Base-by-base conservation (phyloP, 371 early-diverging fungal species). In the Nosema muscidifuracis region DNA sequence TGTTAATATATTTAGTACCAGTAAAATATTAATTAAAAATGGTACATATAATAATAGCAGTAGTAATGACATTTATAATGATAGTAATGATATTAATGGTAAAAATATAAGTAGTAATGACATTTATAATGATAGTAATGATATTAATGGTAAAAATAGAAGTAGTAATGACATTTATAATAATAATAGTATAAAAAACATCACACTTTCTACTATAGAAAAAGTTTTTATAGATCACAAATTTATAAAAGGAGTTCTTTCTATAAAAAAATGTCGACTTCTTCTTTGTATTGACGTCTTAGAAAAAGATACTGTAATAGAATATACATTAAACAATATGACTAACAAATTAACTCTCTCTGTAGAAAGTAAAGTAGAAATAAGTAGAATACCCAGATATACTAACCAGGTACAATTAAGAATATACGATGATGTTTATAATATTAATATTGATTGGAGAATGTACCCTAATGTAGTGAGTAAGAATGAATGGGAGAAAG, bases 231-330 rank as follows among this genome's bases (percentile, higher is more conserved):
- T 66, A 22, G 67, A 66, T 30, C 51, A 51, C 10, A 22, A 36
- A 1, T 51, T 36, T 1, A 20, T 66, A 9, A 66, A 66, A 28
- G 67, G 67, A n/a, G 53, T 34, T 7, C 34, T 66, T 6, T 34
- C 16, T 42, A 34, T 66, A 13, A 1, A 12, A 18, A 36, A 38
- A 9, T 31, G 34, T 12, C 20, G 33, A 36, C 24, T 66, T n/a
- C 4, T 51, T 34, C 56, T 66, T 33, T 34, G 42, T 18, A 55
- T 66, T 7, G 67, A 66, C n/a, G 16, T 66, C 7, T 40, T 66
- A 18, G 67, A 66, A 31, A 12, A 38, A 31, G 38, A 50, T 53
- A 34, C 42, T 26, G 18, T 33, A 28, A 55, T 66, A 51, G 34
- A 66, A 38, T 66, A 47, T 28, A 51, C 22, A 2, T 34, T 36